Conservation (phyloP, 345 rosid genomes). For the Carallia brachiata region DNA sequence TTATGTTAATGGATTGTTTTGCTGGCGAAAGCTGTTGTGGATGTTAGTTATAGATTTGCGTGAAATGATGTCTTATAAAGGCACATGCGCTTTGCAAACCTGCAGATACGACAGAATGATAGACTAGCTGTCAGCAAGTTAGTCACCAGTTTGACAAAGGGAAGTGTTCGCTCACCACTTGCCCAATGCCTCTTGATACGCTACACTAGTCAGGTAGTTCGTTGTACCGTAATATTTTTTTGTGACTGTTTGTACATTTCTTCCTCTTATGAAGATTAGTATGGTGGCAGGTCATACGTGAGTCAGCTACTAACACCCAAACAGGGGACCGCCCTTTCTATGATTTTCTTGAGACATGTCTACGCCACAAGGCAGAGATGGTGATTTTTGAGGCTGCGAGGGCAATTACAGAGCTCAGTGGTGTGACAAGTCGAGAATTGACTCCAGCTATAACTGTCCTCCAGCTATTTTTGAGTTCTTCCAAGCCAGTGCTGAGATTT, state of each 20-base stretch:
- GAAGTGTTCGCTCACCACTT: conserved; percentile 91
- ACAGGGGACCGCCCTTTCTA: conserved; percentile 91
- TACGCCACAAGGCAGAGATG: conserved; percentile 98
- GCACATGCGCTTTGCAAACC: neutral
- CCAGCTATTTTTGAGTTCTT: conserved; percentile 94
- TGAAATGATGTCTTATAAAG: neutral
- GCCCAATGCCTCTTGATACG: conserved; percentile 96
- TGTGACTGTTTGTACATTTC: neutral
- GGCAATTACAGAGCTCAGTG: conserved; percentile 97
- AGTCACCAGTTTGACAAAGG: conserved; percentile 91
- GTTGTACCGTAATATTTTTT: conserved; percentile 2
- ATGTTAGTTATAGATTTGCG: neutral
- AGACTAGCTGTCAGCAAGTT: conserved; percentile 89
- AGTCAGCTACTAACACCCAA: conserved; percentile 65
- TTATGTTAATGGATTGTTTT: neutral
- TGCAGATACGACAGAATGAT: conserved; percentile 92
- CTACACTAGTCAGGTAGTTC: conserved; percentile 79
- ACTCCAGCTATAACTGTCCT: conserved; percentile 98
- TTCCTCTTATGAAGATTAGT: conserved; percentile 7
- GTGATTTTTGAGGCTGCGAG: conserved; percentile 98
- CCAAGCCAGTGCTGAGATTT: conserved; percentile 94
- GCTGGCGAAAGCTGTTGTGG: neutral
- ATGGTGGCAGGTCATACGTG: conserved; percentile 73
- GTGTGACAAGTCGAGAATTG: conserved; percentile 86
- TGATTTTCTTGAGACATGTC: conserved; percentile 93